Percentiles rank a stretch among this genome's conserved stretches.
Conservation (phyloP, 2,329 filamentous ascomycete species). For the Pseudogymnoascus pannorum region DNA sequence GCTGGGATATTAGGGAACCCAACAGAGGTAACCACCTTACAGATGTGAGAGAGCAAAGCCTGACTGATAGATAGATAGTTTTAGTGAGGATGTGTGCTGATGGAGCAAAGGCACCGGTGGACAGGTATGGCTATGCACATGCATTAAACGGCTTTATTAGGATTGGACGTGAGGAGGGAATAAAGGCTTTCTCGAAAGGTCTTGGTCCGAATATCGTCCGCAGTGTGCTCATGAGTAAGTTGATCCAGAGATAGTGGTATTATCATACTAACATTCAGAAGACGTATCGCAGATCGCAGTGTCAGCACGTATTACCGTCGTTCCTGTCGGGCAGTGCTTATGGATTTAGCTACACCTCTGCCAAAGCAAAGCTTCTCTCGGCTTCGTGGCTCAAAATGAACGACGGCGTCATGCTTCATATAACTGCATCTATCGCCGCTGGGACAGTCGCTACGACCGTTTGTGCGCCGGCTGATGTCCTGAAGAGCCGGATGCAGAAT, state of each 20-base stretch:
- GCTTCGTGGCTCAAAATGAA: constrained; percentile 19
- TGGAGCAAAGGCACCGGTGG: constrained; percentile 31
- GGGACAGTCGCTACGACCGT: constrained; percentile 41
- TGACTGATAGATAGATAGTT: constrained; percentile 25
- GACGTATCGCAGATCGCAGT: constrained; percentile 40
- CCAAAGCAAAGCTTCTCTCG: constrained; percentile 10
- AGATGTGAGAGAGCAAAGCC: background rate
- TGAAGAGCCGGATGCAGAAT: constrained; percentile 38
- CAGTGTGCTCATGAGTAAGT: constrained; percentile 39
- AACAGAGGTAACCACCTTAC: constrained; percentile 29
- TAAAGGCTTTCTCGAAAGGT: constrained; percentile 33
- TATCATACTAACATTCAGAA: constrained; percentile 18
- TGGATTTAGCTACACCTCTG: background rate
- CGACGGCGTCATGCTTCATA: constrained; percentile 37
- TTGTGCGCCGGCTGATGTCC: constrained; percentile 38
- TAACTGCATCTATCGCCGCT: constrained; percentile 34
- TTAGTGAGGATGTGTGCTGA: constrained; percentile 41
- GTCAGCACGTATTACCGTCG: constrained; percentile 19
- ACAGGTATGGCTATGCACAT: constrained; percentile 35
- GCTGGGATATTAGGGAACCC: constrained; percentile 41
- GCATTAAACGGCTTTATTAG: constrained; percentile 30
- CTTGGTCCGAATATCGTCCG: constrained; percentile 35
- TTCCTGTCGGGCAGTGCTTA: background rate
- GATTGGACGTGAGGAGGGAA: constrained; percentile 34
- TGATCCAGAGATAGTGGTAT: background rate